Evolutionary conservation across 306 rosid species (phyloP).

Genomic region (Aeschynomene evenia): DNA sequence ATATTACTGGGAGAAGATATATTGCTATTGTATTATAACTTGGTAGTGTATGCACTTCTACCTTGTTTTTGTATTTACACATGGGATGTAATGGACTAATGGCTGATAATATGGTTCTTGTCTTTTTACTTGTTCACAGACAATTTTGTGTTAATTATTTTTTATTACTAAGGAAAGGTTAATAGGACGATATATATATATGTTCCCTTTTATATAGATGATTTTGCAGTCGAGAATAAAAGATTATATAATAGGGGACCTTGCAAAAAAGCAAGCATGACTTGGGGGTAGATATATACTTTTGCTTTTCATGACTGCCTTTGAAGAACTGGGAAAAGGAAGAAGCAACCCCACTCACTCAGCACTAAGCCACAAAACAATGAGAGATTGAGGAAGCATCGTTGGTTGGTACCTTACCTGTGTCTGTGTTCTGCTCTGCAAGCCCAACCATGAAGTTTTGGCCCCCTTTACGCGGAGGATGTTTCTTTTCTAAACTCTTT

Average conservation of each 20-base stretch:
- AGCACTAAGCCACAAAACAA: no score
- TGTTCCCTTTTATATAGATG: neutral
- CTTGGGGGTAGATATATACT: neutral
- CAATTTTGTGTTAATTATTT: neutral
- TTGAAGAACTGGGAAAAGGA: neutral
- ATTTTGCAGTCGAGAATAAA: neutral
- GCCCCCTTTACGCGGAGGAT: neutral
- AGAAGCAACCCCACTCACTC: constrained; percentile 3
- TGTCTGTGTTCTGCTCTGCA: neutral
- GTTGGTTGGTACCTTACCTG: neutral
- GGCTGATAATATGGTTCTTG: neutral
- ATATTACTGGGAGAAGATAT: neutral
- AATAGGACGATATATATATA: no score
- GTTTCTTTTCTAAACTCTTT: neutral
- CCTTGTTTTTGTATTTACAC: neutral
- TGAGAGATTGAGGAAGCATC: neutral
- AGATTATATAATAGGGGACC: constrained; percentile 14
- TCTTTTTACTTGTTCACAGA: neutral
- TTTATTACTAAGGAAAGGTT: no score
- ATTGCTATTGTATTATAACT: neutral
- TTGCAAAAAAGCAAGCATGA: neutral
- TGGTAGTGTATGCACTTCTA: neutral
- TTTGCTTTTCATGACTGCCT: constrained; percentile 26
- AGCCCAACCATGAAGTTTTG: neutral
- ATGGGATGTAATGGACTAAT: neutral